These are phyloP conservation scores for Phoenix dactylifera DNA, from an alignment of 176 grass and related monocot species.

Conservation along the genomic window DNA sequence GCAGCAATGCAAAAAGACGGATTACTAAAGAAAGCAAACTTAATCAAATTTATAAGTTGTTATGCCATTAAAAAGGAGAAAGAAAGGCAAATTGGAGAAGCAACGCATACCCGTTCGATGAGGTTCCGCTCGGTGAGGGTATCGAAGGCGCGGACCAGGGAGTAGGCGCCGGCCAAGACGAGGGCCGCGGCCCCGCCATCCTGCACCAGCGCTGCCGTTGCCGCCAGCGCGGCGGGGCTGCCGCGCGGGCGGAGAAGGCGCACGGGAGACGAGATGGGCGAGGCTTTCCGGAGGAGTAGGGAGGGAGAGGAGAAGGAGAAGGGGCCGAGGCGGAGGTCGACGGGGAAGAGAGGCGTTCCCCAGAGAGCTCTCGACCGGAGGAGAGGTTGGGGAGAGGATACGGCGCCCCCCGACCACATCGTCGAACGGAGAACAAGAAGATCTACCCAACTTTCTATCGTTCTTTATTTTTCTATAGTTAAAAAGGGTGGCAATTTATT, in stretches of 20 bases:
- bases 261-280: not conserved
- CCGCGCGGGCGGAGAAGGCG: constrained; percentile 11
- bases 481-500: no score
- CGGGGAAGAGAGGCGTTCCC: no score
- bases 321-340: not conserved
- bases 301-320: not conserved
- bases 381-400: constrained; percentile 14
- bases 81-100: not conserved
- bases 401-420: not conserved
- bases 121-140: constrained; percentile 44
- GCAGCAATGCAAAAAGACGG: not conserved
- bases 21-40: not conserved
- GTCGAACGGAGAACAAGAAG: no score
- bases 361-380: constrained; percentile 5
- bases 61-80: not conserved
- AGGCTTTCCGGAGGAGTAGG: constrained; percentile 12
- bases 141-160: constrained; percentile 60
- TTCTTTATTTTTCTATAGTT: no score
- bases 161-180: constrained; percentile 56
- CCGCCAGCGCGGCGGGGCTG: constrained; percentile 14
- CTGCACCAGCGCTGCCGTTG: constrained; percentile 30
- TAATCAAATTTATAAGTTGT: not conserved
- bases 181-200: constrained; percentile 38
- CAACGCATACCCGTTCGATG: constrained; percentile 57
- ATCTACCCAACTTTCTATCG: no score